phyloP scores from a whole-genome alignment of 192 early-diverging fungal species.

The Gonapodya prolifera region DNA sequence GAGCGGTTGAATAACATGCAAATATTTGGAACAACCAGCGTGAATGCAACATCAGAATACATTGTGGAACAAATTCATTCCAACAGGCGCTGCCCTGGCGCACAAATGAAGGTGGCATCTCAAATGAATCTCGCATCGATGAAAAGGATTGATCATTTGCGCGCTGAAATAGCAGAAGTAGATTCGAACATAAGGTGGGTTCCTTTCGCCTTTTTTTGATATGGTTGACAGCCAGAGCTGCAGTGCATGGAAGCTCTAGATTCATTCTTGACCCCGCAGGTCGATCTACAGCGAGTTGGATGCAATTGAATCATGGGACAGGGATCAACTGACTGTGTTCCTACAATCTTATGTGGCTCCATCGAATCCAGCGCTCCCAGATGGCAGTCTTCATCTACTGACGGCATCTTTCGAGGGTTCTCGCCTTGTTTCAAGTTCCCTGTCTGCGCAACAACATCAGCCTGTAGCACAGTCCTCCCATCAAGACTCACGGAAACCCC shows the following conservation, averaged over 20 bases:
- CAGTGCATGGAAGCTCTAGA: neutral
- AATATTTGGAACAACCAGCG: too few species aligned
- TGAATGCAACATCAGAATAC: too few species aligned
- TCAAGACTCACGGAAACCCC: neutral
- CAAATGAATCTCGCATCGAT: neutral
- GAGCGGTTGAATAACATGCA: too few species aligned
- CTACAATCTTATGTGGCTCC: neutral
- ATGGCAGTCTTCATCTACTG: neutral
- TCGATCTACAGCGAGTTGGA: neutral
- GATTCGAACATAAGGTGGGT: neutral
- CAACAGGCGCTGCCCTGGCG: neutral
- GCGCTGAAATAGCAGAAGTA: neutral
- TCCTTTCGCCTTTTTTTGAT: neutral
- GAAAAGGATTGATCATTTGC: too few species aligned
- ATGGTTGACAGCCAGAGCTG: neutral
- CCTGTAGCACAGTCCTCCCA: neutral
- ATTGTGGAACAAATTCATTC: too few species aligned
- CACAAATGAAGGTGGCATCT: neutral
- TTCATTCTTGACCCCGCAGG: neutral
- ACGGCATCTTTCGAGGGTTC: neutral
- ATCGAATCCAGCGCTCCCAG: neutral
- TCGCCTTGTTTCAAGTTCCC: neutral
- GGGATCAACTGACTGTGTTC: neutral
- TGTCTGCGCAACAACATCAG: neutral
- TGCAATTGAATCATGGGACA: neutral